Conservation (phyloP, 768 basidiomycete genomes). For the Boletus pseudo-olivaceus region DNA sequence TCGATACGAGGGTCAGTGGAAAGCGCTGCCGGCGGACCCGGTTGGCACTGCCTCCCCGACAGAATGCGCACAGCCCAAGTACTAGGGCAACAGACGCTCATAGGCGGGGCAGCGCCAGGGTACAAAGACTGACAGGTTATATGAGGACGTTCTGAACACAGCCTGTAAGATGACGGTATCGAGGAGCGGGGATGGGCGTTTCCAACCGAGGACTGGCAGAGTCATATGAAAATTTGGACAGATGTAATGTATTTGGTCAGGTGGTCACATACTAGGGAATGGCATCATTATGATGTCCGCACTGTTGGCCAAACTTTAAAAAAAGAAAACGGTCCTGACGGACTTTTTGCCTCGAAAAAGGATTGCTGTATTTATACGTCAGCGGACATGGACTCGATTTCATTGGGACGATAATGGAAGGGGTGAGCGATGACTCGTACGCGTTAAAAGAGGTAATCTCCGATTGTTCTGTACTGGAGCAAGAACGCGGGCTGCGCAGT, state of each 20-base stretch:
- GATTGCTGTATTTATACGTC: too few species aligned
- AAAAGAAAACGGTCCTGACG: background rate
- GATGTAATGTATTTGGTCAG: too few species aligned
- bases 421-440: too few species aligned
- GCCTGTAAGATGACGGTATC: too few species aligned
- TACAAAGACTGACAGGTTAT: background rate
- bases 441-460: background rate
- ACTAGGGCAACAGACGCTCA: background rate
- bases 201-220: too few species aligned
- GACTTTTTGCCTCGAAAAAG: too few species aligned
- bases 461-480: background rate
- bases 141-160: background rate
- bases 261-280: background rate
- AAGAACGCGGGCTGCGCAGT: background rate
- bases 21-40: background rate
- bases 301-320: background rate
- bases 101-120: too few species aligned
- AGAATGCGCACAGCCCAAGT: background rate
- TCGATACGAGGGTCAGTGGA: background rate
- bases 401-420: too few species aligned
- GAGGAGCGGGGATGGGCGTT: too few species aligned
- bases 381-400: too few species aligned
- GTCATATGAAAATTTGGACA: background rate
- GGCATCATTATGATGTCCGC: background rate
- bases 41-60: background rate